Evolutionary conservation across 1,139 yeast species (phyloP).

Genomic region (Martiniozyma asiatica): DNA sequence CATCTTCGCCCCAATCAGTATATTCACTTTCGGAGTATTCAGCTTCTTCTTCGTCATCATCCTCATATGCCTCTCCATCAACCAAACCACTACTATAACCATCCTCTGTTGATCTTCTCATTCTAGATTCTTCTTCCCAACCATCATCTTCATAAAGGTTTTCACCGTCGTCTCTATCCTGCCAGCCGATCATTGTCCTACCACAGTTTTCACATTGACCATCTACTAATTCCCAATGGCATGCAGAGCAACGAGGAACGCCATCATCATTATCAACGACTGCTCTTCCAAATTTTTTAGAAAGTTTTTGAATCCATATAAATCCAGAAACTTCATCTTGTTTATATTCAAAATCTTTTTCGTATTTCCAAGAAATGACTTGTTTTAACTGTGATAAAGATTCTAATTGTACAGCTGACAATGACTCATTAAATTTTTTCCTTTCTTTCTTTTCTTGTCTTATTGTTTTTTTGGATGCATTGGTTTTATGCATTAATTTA

Average conservation of each 20-base stretch:
- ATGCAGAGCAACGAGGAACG: conserved; percentile 64
- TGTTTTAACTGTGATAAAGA: no score
- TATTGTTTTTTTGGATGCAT: no score
- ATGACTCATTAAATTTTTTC: no score
- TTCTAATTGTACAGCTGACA: no score
- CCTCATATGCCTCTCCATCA: conserved; percentile 3
- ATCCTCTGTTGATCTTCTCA: not conserved
- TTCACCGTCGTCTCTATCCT: conserved; percentile 10
- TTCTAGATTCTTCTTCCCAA: conserved; percentile 4
- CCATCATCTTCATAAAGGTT: conserved; percentile 9
- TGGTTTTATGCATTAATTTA: no score
- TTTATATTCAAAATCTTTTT: conserved; percentile 9
- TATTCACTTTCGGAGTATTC: not conserved
- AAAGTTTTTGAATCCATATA: conserved; percentile 11
- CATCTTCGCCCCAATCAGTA: conserved; percentile 4
- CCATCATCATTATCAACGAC: conserved; percentile 59
- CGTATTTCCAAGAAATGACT: conserved; percentile 4
- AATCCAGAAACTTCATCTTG: conserved; percentile 8
- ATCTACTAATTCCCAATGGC: conserved; percentile 60
- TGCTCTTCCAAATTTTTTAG: conserved; percentile 32
- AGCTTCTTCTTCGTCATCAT: conserved; percentile 1
- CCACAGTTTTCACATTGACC: conserved; percentile 16
- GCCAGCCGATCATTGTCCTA: conserved; percentile 13
- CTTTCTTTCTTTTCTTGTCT: no score
- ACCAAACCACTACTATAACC: not conserved